Percentiles rank a stretch among this genome's conserved stretches.
Conservation (phyloP, 306 rosid genomes). For the Potentilla sterilis region DNA sequence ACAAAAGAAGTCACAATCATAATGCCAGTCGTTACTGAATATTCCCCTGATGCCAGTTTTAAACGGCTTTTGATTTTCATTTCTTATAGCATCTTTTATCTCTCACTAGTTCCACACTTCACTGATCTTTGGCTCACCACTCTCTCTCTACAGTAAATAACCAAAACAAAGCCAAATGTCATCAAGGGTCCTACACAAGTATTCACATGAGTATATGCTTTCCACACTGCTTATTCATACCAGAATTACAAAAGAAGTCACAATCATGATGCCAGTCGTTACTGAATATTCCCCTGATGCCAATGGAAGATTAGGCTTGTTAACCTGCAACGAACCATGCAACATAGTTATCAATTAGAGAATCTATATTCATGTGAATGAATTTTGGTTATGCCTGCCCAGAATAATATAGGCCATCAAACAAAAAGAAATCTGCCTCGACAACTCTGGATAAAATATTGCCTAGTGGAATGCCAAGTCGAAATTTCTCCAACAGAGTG, state of each 20-base stretch:
- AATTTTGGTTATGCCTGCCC: not conserved
- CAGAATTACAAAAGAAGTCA: conserved; percentile 68
- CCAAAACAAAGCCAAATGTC: not conserved
- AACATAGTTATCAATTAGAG: conserved; percentile 18
- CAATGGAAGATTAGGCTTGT: conserved; percentile 97
- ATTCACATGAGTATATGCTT: not conserved
- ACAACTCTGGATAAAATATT: not conserved
- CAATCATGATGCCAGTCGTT: conserved; percentile 65
- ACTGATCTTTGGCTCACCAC: not conserved
- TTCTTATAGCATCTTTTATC: not conserved
- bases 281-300: conserved; percentile 96
- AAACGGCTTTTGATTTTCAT: not conserved
- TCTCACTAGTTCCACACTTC: not conserved
- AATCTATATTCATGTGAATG: conserved; percentile 10
- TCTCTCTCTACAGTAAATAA: not conserved
- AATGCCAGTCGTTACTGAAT: conserved; percentile 71
- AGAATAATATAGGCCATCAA: not conserved
- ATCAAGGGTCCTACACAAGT: not conserved
- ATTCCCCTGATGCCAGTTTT: conserved; percentile 85
- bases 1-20: conserved; percentile 61
- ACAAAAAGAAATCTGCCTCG: not conserved
- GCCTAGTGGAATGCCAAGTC: not conserved
- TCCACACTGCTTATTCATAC: conserved; percentile 33
- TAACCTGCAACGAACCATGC: conserved; percentile 58
- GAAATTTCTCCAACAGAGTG: not conserved